These are phyloP conservation scores for Cetradonia linearis DNA, from an alignment of 495 filamentous ascomycete species.

Conservation along the genomic window DNA sequence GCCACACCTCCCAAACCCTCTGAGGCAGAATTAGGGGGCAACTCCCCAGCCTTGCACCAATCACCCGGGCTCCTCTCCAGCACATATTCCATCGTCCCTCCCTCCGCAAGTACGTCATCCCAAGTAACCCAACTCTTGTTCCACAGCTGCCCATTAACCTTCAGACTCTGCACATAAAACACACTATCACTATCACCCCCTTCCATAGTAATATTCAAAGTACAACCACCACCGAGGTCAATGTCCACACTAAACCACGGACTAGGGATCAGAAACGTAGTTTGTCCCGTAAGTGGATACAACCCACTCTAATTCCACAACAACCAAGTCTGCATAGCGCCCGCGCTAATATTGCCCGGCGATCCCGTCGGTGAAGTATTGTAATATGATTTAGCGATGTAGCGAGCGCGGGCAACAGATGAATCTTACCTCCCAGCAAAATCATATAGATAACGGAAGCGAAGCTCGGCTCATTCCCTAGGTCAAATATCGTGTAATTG, in stretches of 20 bases:
- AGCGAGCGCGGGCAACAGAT: slow-evolving; percentile 30
- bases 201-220: slow-evolving; percentile 35
- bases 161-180: slow-evolving; percentile 40
- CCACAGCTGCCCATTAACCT: slow-evolving; percentile 42
- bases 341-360: slow-evolving; percentile 50
- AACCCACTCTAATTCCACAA: slow-evolving; percentile 53
- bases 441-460: slow-evolving; percentile 63
- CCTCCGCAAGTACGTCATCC: slow-evolving; percentile 44
- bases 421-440: slow-evolving; percentile 53
- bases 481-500: slow-evolving; percentile 51
- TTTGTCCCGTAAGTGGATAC: slow-evolving; percentile 46
- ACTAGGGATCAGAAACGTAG: slow-evolving; percentile 45
- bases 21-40: slow-evolving; percentile 45
- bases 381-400: slow-evolving; percentile 35
- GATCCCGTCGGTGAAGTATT: slow-evolving; percentile 34
- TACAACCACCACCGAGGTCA: slow-evolving; percentile 37
- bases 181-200: slow-evolving; percentile 33
- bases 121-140: slow-evolving; percentile 44
- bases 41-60: slow-evolving; percentile 38
- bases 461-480: slow-evolving; percentile 63
- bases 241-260: slow-evolving; percentile 48
- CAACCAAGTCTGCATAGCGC: slow-evolving; percentile 51
- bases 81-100: slow-evolving; percentile 46
- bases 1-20: neutral
- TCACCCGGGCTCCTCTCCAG: slow-evolving; percentile 35